Base-by-base conservation (phyloP, 2,329 filamentous ascomycete species). In the Phialophora macrospora region DNA sequence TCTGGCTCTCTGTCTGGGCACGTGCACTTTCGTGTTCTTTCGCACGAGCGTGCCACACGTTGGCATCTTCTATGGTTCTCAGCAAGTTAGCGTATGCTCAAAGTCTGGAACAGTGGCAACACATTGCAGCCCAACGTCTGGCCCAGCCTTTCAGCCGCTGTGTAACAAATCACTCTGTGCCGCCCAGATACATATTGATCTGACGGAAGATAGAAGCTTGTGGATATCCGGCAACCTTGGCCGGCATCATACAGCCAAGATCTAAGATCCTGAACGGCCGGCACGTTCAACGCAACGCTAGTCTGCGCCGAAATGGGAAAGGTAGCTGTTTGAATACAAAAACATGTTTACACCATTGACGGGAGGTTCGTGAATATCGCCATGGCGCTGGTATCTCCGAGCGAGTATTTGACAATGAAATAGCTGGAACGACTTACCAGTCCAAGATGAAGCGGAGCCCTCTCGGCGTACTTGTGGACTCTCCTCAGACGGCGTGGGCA, bases 1-100 rank as follows among this genome's bases (percentile, higher is more conserved):
- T 49, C 34, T 60, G 58, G 17, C 22, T 44, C 12, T 55, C 41
- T 28, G 4, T 20, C 2, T 55, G 46, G 12, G 58, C 34, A 14
- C 52, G 28, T 38, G 51, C 48, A 20, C 52, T 60, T 14, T 65
- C 62, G 41, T 70, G 59, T 30, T 63, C 54, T 46, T 64, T 65
- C 11, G 68, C 62, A 30, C 66, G 61, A n/a, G 51, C 48, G 34
- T 71, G 62, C 64, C 68, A 70, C 34, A 65, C 52, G 24, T 69
- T 65, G 30, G 68, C 71, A 14, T 72, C 66, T 24, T 72, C 67
- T 60, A 41, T 22, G 44, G 46, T 24, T 38, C 34, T 14, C 46
- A 41, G 12, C 4, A 17, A 12, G 30, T 60, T 49, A 60, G 58
- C 30, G 1, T 30, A 11, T 34, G 44, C 56, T 32, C 28, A 17